These are phyloP conservation scores for Venturia carpophila DNA, from an alignment of 2,329 filamentous ascomycete species.

Conservation along the genomic window DNA sequence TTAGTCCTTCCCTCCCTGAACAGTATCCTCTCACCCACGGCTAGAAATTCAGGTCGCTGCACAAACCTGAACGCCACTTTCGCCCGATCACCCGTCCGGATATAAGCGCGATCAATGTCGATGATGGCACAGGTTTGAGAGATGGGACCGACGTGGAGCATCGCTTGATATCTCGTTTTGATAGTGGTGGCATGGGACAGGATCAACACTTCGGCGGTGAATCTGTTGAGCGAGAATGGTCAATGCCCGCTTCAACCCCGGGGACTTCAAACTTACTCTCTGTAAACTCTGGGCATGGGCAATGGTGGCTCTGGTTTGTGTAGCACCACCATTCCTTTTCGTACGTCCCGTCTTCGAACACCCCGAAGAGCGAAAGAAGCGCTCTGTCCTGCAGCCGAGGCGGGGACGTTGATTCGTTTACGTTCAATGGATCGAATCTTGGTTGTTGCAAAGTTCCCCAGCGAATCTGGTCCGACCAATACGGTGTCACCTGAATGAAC, in stretches of 20 bases:
- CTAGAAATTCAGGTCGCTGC: conserved; percentile 86
- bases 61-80: conserved; percentile 92
- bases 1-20: conserved; percentile 95
- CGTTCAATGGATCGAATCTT: conserved; percentile 88
- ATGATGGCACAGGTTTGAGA: conserved; percentile 96
- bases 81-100: conserved; percentile 89
- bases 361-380: conserved; percentile 87
- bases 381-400: conserved; percentile 83
- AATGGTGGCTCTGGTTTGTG: conserved; percentile 57
- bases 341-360: conserved; percentile 80
- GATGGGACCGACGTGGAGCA: conserved; percentile 93
- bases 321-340: conserved; percentile 96
- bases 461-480: conserved; percentile 78
- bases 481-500: conserved; percentile 87
- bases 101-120: conserved; percentile 92
- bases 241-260: neutral
- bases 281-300: conserved; percentile 5
- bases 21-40: conserved; percentile 77
- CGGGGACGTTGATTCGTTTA: conserved; percentile 82
- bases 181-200: conserved; percentile 95
- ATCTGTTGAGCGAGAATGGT: conserved; percentile 30
- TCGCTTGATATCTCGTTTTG: conserved; percentile 93
- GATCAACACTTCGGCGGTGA: conserved; percentile 72
- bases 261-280: neutral
- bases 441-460: conserved; percentile 83